Base-by-base conservation (phyloP, 805 yeast genomes). In the Barnettozyma populi region DNA sequence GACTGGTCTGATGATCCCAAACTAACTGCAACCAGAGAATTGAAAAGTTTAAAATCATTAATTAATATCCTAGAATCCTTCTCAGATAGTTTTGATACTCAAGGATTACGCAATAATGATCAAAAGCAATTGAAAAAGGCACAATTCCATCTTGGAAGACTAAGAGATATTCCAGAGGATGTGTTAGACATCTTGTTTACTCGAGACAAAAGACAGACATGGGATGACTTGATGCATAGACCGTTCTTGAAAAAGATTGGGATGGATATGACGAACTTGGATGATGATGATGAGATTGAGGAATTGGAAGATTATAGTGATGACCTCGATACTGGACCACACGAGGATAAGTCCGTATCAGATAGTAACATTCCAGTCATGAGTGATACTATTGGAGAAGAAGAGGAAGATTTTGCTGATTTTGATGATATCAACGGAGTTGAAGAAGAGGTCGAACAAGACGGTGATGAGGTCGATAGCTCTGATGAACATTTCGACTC, bases 131-230 rank as follows among this genome's bases (percentile, higher is more conserved):
- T 49, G 5, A 27, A 35, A 10, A 43, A 40, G 20, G 46, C 40
- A 3, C 38, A 49, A 19, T 24, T 18, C 13, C 42, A 36, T 14
- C 20, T 43, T 13, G 45, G 21, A 11, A 42, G 40, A 36, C 24
- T 49, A 18, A 42, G 20, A 7, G 49, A 45, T 11, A 45, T 45
- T 10, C 52, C 52, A 5, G 44, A 43, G 3, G 45, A 49, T 23
- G 49, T 49, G 1, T 40, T 49, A 20, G 49, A 49, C 29, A 43
- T 45, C 5, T 11, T 49, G n/a, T 36, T 49, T 29, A 29, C 42
- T 5, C 23, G 9, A 4, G 45, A 49, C n/a, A 43, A 43, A 13
- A 43, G 42, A 18, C 36, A 45, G 18, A 10, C 46, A 6, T 29
- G 39, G 43, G 49, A 49, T 23, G 20, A 40, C 20, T 21, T 45